Conservation (phyloP, 2,329 filamentous ascomycete species). For the Fusarium sp. region DNA sequence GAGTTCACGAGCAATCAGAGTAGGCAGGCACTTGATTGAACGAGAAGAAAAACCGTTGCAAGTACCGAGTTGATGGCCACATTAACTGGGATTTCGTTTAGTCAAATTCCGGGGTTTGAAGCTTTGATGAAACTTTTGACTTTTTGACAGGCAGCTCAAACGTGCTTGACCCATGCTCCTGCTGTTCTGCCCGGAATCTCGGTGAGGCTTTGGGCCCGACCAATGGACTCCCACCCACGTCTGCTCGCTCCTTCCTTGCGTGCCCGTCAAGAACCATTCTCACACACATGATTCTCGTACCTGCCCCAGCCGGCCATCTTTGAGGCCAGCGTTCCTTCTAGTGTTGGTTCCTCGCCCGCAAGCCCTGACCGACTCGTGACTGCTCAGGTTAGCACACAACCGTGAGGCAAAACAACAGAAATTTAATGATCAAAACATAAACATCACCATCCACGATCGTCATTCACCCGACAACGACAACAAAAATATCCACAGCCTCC, state of each 20-base stretch:
- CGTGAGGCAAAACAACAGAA: constrained; percentile 7
- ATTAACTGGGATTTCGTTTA: not conserved
- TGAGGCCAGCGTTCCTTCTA: constrained; percentile 14
- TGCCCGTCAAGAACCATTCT: not conserved
- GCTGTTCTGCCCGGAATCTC: not conserved
- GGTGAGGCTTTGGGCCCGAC: not conserved
- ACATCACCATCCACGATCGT: constrained; percentile 6
- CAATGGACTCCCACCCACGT: not conserved
- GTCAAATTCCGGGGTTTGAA: not conserved
- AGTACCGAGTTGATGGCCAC: not conserved
- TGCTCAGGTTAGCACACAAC: not conserved
- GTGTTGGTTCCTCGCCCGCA: constrained; percentile 16
- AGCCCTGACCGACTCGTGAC: constrained; percentile 24
- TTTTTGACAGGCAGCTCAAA: not conserved
- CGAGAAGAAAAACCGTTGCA: constrained; percentile 6
- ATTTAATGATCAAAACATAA: constrained; percentile 16
- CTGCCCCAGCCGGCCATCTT: constrained; percentile 20
- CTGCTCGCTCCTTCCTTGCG: not conserved
- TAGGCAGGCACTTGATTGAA: constrained; percentile 25
- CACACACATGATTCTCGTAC: constrained; percentile 4
- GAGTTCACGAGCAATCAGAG: constrained; percentile 2
- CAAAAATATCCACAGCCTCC: constrained; percentile 20
- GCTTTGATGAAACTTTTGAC: not conserved
- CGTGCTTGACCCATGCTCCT: not conserved
- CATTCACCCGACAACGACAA: constrained; percentile 33